These are phyloP conservation scores for Trypanosoma grayi DNA, from an alignment of 208 protist genomes.

Conservation along the genomic window DNA sequence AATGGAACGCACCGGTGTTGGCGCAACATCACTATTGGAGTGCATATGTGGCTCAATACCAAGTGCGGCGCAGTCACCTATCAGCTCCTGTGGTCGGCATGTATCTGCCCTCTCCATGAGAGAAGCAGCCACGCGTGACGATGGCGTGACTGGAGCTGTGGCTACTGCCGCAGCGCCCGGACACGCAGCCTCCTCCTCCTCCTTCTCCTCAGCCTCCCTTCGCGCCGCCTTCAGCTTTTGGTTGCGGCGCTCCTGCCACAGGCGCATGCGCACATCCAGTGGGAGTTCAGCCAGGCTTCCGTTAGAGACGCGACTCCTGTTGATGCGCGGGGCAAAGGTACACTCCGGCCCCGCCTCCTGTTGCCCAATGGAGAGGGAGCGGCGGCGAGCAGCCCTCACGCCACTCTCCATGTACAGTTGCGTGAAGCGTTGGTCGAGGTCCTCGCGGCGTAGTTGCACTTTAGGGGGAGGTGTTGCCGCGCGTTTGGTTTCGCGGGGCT, in stretches of 20 bases:
- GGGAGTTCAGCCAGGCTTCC: background rate
- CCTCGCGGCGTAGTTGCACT: constrained; percentile 1
- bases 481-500: constrained; percentile 10
- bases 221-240: constrained; percentile 3
- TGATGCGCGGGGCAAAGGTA: constrained; percentile 20
- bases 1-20: background rate
- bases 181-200: background rate
- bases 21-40: background rate
- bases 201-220: background rate
- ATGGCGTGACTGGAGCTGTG: background rate
- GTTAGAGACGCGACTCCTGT: background rate
- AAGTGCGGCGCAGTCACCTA: background rate
- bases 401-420: constrained; percentile 10
- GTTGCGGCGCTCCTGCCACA: constrained; percentile 21
- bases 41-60: background rate
- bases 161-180: too few species aligned
- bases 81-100: background rate
- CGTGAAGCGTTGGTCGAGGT: constrained; percentile 12
- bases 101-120: background rate
- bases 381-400: background rate
- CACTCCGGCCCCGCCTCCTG: constrained; percentile 8
- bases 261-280: constrained; percentile 16
- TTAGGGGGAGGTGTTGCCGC: background rate
- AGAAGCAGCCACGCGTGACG: background rate
- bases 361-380: background rate